Evolutionary conservation across 371 early-diverging fungal genomes (phyloP).

Genomic region (Polyrhizophydium stewartii): DNA sequence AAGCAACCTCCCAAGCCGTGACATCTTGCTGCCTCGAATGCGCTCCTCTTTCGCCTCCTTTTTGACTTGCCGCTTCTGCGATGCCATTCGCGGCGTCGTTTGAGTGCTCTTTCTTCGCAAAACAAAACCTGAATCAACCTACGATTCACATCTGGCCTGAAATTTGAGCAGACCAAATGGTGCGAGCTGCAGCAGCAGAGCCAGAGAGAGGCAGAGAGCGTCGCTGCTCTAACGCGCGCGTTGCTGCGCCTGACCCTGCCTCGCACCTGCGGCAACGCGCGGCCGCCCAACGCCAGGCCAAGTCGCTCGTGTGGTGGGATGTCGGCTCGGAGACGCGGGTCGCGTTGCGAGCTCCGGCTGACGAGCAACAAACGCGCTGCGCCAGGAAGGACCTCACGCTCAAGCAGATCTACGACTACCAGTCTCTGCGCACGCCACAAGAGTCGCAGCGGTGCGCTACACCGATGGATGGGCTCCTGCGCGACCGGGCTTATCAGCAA

Average conservation of each 20-base stretch:
- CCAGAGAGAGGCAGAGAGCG: too few species aligned
- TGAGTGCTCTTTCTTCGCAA: too few species aligned
- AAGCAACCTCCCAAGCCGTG: background rate
- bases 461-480: background rate
- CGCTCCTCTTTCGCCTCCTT: too few species aligned
- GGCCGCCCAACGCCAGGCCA: too few species aligned
- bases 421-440: conserved; percentile 21
- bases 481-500: too few species aligned
- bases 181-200: too few species aligned
- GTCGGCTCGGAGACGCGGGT: background rate
- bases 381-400: conserved; percentile 41
- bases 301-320: background rate
- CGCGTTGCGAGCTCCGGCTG: background rate
- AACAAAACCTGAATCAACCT: too few species aligned
- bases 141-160: background rate
- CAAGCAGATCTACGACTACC: conserved; percentile 44
- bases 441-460: conserved; percentile 25
- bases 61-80: background rate
- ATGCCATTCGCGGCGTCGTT: background rate
- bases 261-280: too few species aligned
- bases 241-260: too few species aligned
- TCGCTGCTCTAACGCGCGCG: too few species aligned
- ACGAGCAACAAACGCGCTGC: background rate
- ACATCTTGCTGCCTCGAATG: background rate
- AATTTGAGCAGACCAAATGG: background rate